These are phyloP conservation scores for Hirsutella rhossiliensis DNA, from an alignment of 2,329 filamentous ascomycete species.

Conservation along the genomic window DNA sequence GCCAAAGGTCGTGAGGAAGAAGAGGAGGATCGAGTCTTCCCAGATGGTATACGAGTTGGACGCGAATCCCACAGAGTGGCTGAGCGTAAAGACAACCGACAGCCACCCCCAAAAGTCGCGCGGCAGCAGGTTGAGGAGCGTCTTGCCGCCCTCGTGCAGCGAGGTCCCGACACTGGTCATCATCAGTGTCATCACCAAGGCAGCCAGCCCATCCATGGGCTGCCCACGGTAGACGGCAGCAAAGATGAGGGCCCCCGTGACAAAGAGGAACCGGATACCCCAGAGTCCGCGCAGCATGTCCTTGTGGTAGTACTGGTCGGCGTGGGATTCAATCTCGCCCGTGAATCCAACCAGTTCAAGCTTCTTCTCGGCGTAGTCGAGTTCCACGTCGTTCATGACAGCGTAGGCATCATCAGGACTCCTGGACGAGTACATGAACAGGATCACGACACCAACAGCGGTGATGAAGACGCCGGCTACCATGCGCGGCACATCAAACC, in stretches of 20 bases:
- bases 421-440: slow-evolving; percentile 61
- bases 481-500: slow-evolving; percentile 85
- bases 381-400: slow-evolving; percentile 41
- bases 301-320: slow-evolving; percentile 21
- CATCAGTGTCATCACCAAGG: slow-evolving; percentile 23
- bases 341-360: slow-evolving; percentile 34
- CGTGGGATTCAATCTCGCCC: slow-evolving; percentile 26
- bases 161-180: slow-evolving; percentile 29
- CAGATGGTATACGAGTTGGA: slow-evolving; percentile 98
- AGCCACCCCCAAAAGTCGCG: slow-evolving; percentile 83
- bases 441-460: slow-evolving; percentile 50
- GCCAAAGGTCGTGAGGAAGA: slow-evolving; percentile 84
- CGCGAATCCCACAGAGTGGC: slow-evolving; percentile 85
- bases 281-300: slow-evolving; percentile 23
- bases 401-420: slow-evolving; percentile 42
- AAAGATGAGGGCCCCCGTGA: slow-evolving; percentile 14
- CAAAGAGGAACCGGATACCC: slow-evolving; percentile 20
- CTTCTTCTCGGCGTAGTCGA: slow-evolving; percentile 47
- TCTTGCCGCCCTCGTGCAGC: slow-evolving; percentile 30
- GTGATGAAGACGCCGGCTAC: slow-evolving; percentile 63
- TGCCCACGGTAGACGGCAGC: slow-evolving; percentile 20
- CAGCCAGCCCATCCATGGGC: slow-evolving; percentile 22
- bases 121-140: slow-evolving; percentile 46
- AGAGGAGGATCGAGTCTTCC: slow-evolving; percentile 90
- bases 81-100: slow-evolving; percentile 66